Base-by-base conservation (phyloP, 768 basidiomycete genomes). In the Rhizopogon vesiculosus region DNA sequence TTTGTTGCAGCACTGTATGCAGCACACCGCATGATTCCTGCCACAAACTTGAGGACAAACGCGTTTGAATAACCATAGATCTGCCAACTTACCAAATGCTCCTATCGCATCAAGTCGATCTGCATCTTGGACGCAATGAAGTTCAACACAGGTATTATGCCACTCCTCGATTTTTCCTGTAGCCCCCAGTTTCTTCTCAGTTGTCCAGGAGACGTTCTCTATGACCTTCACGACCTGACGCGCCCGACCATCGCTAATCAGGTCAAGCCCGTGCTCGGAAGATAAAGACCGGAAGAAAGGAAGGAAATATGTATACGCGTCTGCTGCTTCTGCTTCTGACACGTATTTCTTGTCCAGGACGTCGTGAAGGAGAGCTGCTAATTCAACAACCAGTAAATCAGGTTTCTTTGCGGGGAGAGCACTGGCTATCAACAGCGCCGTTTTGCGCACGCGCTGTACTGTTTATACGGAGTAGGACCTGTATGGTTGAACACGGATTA, bases 321-420 rank as follows among this genome's bases (percentile, higher is more conserved):
- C 82, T 16, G 79, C 74, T 12, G 82, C 79, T 61, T 81, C 69
- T 53, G 75, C 76, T 12, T 76, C 68, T 2, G 84, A 73, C 16
- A 86, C 84, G 64, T 93, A 91, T 75, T 93, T 92, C 73, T 88
- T 90, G 78, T 92, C 90, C 35, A 91, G 74, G 42, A 93, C 78
- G 69, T 96, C 93, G 64, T 95, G 93, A 44, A 95, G 80, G 40
- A 96, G 79, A n/a, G 93, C 88, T 31, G 89, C 87, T 45, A 95
- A 74, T 69, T 95, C 93, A 22, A 95, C 80, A 5, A 84, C 79
- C 19, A 94, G 72, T 1, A 93, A 69, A 72, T 95, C 90, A 2
- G 85, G 84, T 42, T 71, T 71, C 12, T 71, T 67, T 8, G 73
- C 58, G 7, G 70, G 59, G 31, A 81, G 60, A 12, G 76, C 71